Base-by-base conservation (phyloP, 345 rosid genomes). In the Linum tenue region DNA sequence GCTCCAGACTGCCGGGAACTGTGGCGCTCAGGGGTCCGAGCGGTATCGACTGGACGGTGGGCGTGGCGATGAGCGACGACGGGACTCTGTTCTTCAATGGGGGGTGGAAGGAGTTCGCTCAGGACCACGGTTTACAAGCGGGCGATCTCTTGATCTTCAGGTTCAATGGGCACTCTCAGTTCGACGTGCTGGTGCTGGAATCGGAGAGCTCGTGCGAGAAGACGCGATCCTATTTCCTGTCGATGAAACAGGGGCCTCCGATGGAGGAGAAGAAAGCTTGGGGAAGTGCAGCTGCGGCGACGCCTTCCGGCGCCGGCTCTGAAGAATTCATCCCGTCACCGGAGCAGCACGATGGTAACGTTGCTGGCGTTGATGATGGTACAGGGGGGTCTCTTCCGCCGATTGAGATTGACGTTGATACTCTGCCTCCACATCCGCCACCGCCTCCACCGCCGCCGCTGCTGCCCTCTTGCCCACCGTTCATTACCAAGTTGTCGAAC, bases 201-300 rank as follows among this genome's bases (percentile, higher is more conserved):
- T 17, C 10, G 60, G 37, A 37, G 37, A 57, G 60, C 60, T 57
- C 60, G 36, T 57, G 60, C 60, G 60, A 57, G 38, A 57, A 16
- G 38, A 37, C 60, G 2, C 5, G 10, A n/a, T 15, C 60, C 11
- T 57, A 57, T 37, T 57, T 57, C 22, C 36, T 22, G 31, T 22
- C 38, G 9, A n/a, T 35, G 60, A 37, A 57, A 15, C 38, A 37
- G 37, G 60, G 22, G 60, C 16, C 12, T 22, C 31, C 31, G 31
- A 22, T 22, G 31, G 31, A 22, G 11, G 22, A 5, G 12, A 37
- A 16, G 12, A 16, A 57, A 37, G 4, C 22, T 5, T 3, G 60
- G 60, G 7, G 38, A 17, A 0, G 22, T 16, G 10, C 38, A 9
- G 5, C 60, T 57, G 36, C 59, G 22, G 22, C 36, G 8, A 57